Base-by-base conservation (phyloP, 2,329 filamentous ascomycete species). In the Teratosphaeria nubilosa region DNA sequence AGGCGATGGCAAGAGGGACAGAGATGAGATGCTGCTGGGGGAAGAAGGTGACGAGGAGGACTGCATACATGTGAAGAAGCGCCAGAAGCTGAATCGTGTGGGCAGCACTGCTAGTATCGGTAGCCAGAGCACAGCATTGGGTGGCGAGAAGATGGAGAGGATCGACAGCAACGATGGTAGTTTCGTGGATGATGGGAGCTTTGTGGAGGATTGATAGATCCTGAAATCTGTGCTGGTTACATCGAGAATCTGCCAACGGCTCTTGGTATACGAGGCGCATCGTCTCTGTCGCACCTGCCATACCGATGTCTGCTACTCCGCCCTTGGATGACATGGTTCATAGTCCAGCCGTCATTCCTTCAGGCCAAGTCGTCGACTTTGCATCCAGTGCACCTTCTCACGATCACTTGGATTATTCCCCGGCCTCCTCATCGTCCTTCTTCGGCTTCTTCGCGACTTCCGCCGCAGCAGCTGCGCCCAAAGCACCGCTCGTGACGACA, bases 161-260 rank as follows among this genome's bases (percentile, higher is more conserved):
- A 63, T 64, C 24, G 70, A 72, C 34, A 72, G 70, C 56, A 56
- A 66, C 27, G 70, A 73, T 58, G 70, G 69, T n/a, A 72, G 70
- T 53, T 71, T 72, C 60, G 64, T 72, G 25, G 67, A 68, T 30
- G 70, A 70, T 34, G 69, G 62, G 0, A 69, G 66, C 53, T 61
- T 68, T 48, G 67, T 57, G 45, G 68, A 69, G 27, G 66, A 70
- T 27, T 69, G 60, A 65, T 14, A 41, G 34, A 41, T n/a, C 10
- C 14, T 16, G 10, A n/a, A 41, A n/a, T n/a, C 34, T 16, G 14
- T 5, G 13, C 2, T 14, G 5, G 34, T 11, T 14, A 16, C 34
- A 5, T 14, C 34, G 14, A 16, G 34, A 41, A 41, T 16, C 34
- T 16, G 34, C 13, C 5, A 41, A 16, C 10, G 5, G 4, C 11